Evolutionary conservation across 768 basidiomycete species (phyloP).

Genomic region (Pleurotus tuber-regium): DNA sequence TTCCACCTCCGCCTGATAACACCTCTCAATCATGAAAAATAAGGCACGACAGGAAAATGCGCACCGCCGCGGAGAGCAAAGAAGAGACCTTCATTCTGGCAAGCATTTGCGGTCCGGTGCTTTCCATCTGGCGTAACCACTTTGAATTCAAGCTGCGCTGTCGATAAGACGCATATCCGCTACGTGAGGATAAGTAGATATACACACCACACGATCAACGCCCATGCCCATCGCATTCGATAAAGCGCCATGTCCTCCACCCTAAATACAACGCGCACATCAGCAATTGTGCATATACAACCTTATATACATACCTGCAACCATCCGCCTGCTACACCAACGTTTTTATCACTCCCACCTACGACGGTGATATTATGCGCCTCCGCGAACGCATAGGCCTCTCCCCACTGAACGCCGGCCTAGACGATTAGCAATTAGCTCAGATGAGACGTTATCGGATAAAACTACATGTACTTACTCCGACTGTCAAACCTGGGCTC

Average conservation of each 20-base stretch:
- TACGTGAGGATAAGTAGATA: neutral
- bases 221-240: slow-evolving; percentile 45
- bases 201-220: slow-evolving; percentile 41
- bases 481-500: slow-evolving; percentile 32
- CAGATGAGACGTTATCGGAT: neutral
- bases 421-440: slow-evolving; percentile 13
- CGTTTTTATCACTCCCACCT: slow-evolving; percentile 41
- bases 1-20: slow-evolving; percentile 39
- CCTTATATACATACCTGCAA: slow-evolving; percentile 24
- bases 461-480: slow-evolving; percentile 31
- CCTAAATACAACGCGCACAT: slow-evolving; percentile 18
- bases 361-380: slow-evolving; percentile 41
- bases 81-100: slow-evolving; percentile 51
- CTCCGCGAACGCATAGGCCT: slow-evolving; percentile 44
- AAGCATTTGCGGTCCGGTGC: slow-evolving; percentile 42
- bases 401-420: slow-evolving; percentile 45
- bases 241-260: slow-evolving; percentile 43
- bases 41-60: neutral
- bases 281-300: neutral
- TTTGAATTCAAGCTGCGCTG: slow-evolving; percentile 41
- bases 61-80: slow-evolving; percentile 49
- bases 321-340: slow-evolving; percentile 43
- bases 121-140: slow-evolving; percentile 54
- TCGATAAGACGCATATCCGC: neutral
- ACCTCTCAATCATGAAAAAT: slow-evolving; percentile 1